phyloP scores from a whole-genome alignment of 352 stramenopile species.

The Globisporangium okanoganense region DNA sequence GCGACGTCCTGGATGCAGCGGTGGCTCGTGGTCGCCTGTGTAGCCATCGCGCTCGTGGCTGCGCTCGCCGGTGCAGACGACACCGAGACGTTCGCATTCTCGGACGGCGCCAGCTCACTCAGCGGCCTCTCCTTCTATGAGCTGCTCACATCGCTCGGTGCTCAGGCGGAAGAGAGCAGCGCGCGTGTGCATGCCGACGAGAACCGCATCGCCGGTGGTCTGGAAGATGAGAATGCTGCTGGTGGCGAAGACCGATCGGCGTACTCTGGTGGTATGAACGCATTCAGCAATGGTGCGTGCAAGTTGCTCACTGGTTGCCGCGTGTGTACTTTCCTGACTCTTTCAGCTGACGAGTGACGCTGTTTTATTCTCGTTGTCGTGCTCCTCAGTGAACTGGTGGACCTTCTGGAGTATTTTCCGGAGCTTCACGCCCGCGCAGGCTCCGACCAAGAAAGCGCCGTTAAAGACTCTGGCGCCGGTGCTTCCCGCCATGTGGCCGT shows the following conservation, averaged over 20 bases:
- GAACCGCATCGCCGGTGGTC: neutral
- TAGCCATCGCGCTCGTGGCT: neutral
- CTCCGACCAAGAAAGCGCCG: neutral
- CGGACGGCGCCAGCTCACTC: neutral
- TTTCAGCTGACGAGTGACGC: neutral
- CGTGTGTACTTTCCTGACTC: neutral
- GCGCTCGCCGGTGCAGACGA: neutral
- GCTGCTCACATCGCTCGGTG: constrained; percentile 2
- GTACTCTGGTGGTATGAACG: neutral
- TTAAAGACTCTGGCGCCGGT: neutral
- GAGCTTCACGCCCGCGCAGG: neutral
- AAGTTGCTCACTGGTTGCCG: neutral
- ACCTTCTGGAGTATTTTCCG: neutral
- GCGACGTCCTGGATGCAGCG: neutral
- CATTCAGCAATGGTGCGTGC: constrained; percentile 2
- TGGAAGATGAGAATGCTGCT: neutral
- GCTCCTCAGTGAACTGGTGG: constrained; percentile 3
- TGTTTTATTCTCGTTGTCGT: neutral
- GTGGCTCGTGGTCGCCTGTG: neutral
- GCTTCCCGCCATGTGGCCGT: too few relatives aligned
- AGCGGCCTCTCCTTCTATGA: neutral
- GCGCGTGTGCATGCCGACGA: neutral
- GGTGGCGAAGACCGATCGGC: neutral
- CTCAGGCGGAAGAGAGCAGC: neutral
- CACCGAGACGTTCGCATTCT: neutral